Evolutionary conservation across 768 basidiomycete genomes (phyloP), one percentile per base, ranked within the genome.

Genomic region (Phallus indusiatus): DNA sequence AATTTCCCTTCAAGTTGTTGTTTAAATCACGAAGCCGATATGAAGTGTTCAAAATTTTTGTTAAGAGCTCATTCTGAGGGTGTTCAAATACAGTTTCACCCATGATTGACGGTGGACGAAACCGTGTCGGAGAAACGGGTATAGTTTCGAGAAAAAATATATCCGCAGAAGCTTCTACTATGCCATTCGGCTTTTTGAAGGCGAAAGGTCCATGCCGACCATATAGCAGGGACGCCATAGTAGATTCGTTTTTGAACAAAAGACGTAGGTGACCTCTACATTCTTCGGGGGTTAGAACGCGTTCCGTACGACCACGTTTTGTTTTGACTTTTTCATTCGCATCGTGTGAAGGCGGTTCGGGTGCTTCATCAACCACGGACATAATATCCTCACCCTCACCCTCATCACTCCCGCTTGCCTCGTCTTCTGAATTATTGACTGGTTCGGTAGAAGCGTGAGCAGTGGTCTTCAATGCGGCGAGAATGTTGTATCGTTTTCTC

Each of bases 91-190:
- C 77, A 48, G 84, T 86, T 56, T 94, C 96, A 55, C 85, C 90
- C 85, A 98, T 81, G 67, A 85, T 88, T 1, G 91, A 81, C 2
- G 96, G 89, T 3, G 96, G 96, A 50, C 96, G 85, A 78, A 98
- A 99, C 36, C 95, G 89, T 7, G 92, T 95, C 16, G 96, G 96
- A 16, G 94, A 81, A 18, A 98, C 89, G 33, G 92, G 84, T 20
- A 99, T 71, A 55, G 90, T 92, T 35, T 94, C 90, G 76, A 97
- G 76, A 78, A 99, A 99, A 73, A 98, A 98, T 82, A 98, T 93
- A 69, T 98, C 96, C 48, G 94, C 88, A 33, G 84, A 86, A 9
- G 87, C 87, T 33, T 81, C 71, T 7, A 83, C 83, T 9, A 91
- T 76, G 53, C 80, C 82, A 21, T 80, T 77, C n/a, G 70, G 67